A percentile compares a stretch with the other conserved stretches of the same genome.
Evolutionary conservation across 1,284 basidiomycete genomes (phyloP).

Genomic region (Ceratobasidium sp.): DNA sequence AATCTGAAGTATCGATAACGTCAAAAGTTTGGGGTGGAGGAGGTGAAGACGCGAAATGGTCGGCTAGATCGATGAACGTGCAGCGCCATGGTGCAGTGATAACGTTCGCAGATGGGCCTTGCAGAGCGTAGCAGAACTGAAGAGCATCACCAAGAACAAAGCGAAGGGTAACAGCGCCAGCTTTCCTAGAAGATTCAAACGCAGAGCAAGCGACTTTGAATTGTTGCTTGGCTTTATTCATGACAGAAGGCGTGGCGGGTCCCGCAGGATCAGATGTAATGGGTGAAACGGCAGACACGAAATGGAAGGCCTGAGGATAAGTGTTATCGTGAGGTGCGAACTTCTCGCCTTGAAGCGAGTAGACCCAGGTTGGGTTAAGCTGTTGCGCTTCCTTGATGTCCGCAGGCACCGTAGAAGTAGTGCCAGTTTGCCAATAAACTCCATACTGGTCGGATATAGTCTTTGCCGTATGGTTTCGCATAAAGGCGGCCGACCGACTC

Average conservation of each 20-base stretch:
- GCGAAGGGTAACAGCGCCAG: constrained; percentile 14
- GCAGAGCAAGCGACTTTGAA: constrained; percentile 57
- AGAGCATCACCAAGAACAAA: constrained; percentile 17
- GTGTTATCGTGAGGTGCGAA: constrained; percentile 61
- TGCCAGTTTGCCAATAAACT: constrained; percentile 60
- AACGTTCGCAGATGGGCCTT: background rate
- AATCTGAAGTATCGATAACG: constrained; percentile 25
- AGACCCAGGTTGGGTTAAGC: constrained; percentile 64
- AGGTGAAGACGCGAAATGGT: background rate
- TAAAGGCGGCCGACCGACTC: constrained; percentile 58
- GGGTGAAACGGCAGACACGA: constrained; percentile 55
- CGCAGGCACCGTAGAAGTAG: constrained; percentile 53
- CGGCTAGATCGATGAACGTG: background rate
- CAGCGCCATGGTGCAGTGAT: constrained; percentile 4
- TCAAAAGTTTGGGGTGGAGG: background rate
- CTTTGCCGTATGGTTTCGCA: constrained; percentile 48
- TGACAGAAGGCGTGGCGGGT: constrained; percentile 45
- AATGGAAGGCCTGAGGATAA: constrained; percentile 63
- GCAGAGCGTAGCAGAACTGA: background rate
- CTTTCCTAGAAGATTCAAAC: constrained; percentile 49
- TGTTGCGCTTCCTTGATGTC: constrained; percentile 46
- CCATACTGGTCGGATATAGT: constrained; percentile 50
- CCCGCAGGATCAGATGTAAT: constrained; percentile 32
- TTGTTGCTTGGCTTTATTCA: constrained; percentile 53
- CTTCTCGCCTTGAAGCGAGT: constrained; percentile 56